These are phyloP conservation scores for Saturnispora ahearnii DNA, from an alignment of 805 yeast genomes.

Conservation along the genomic window DNA sequence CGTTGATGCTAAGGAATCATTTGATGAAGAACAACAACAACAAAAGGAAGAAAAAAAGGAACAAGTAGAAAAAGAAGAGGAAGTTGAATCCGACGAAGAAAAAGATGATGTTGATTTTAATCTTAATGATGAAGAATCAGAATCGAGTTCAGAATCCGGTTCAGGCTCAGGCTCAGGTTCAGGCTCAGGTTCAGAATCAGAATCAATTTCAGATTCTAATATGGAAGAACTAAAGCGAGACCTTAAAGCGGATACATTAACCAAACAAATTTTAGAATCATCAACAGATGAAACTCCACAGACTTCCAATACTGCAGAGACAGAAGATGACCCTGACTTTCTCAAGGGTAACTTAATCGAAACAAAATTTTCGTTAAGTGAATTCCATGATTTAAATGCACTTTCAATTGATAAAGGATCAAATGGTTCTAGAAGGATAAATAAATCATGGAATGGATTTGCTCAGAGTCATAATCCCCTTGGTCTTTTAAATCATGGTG, in stretches of 20 bases:
- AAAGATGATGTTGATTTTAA: conserved; percentile 5
- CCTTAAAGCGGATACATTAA: conserved; percentile 18
- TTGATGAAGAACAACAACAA: not conserved
- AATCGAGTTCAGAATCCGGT: conserved; percentile 15
- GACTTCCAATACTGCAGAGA: conserved; percentile 20
- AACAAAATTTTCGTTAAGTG: conserved; percentile 21
- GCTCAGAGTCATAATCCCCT: conserved; percentile 42
- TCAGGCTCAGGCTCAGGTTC: conserved; percentile 2
- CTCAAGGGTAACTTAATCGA: conserved; percentile 13
- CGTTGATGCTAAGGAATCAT: conserved; percentile 8
- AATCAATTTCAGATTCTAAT: conserved; percentile 3
- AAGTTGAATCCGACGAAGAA: conserved; percentile 1
- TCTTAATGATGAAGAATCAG: conserved; percentile 18
- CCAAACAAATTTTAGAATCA: not conserved
- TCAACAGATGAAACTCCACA: not conserved
- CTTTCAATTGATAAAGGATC: conserved; percentile 53
- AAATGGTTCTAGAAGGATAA: conserved; percentile 45
- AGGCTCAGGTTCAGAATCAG: not conserved
- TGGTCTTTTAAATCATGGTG: conserved; percentile 86
- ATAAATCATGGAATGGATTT: conserved; percentile 64
- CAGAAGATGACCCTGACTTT: conserved; percentile 12
- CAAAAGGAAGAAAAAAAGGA: not conserved
- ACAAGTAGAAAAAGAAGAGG: not conserved
- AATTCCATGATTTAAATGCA: conserved; percentile 56
- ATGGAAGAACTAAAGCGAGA: conserved; percentile 20